phyloP scores from a whole-genome alignment of 2,329 filamentous ascomycete genomes.

The Ascochyta clinopodiicola region DNA sequence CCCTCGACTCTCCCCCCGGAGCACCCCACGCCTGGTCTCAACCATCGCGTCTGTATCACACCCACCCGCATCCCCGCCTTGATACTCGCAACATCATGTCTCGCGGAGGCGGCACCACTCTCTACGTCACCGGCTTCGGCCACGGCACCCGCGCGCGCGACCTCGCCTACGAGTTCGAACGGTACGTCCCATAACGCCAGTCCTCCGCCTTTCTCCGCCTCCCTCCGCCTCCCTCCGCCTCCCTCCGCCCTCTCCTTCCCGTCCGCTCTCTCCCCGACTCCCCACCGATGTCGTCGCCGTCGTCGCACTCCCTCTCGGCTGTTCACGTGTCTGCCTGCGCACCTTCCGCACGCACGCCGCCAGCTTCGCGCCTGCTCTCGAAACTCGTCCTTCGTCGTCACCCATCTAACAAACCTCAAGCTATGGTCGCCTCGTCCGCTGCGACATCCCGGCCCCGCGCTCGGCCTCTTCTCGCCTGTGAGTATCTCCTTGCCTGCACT shows the following conservation, averaged over 20 bases:
- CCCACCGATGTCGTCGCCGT: slow-evolving; percentile 35
- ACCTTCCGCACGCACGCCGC: neutral
- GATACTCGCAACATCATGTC: slow-evolving; percentile 68
- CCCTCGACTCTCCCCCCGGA: slow-evolving; percentile 10
- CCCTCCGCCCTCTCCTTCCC: slow-evolving; percentile 33
- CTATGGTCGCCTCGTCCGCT: slow-evolving; percentile 96
- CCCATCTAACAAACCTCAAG: slow-evolving; percentile 64
- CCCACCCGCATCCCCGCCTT: slow-evolving; percentile 10
- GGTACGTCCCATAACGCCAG: slow-evolving; percentile 77
- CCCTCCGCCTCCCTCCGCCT: slow-evolving; percentile 19
- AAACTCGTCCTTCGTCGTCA: slow-evolving; percentile 37
- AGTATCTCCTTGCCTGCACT: slow-evolving; percentile 55
- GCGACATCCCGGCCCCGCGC: slow-evolving; percentile 95
- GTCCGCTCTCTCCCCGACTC: neutral
- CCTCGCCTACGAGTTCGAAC: slow-evolving; percentile 99
- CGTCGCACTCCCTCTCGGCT: slow-evolving; percentile 46
- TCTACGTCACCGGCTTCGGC: slow-evolving; percentile 99
- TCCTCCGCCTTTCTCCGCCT: too few species aligned
- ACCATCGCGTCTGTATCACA: slow-evolving; percentile 20
- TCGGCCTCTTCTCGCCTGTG: slow-evolving; percentile 94
- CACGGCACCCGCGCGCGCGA: slow-evolving; percentile 98
- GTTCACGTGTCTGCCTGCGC: slow-evolving; percentile 13
- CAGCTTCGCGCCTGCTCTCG: slow-evolving; percentile 16
- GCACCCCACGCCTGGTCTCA: slow-evolving; percentile 19
- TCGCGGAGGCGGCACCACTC: slow-evolving; percentile 87